A percentile compares a stretch with the other conserved stretches of the same genome.
Conservation (phyloP, 1,139 yeast genomes). For the Sugiyamaella neomexicana region DNA sequence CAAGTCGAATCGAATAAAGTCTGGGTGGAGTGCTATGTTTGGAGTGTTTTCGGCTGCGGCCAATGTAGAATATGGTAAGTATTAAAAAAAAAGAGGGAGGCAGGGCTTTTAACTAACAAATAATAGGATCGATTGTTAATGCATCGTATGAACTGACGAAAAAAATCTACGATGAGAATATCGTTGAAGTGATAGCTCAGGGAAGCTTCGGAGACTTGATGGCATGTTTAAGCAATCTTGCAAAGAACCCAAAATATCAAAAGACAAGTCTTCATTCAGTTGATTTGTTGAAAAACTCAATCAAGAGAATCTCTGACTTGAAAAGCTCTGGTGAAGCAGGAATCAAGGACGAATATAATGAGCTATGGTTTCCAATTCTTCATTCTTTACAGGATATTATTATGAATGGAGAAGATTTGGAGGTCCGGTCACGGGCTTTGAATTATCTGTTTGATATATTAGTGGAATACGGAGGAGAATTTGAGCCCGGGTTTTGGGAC, state of each 20-base stretch:
- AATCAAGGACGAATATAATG: conserved; percentile 22
- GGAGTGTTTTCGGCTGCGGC: conserved; percentile 72
- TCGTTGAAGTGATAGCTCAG: conserved; percentile 65
- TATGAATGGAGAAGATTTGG: conserved; percentile 92
- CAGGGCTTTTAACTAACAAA: conserved; percentile 2
- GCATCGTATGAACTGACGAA: conserved; percentile 65
- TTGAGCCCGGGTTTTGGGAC: conserved; percentile 79
- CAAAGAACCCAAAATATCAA: conserved; percentile 83
- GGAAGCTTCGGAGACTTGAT: conserved; percentile 76
- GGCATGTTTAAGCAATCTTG: conserved; percentile 73
- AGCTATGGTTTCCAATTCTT: conserved; percentile 77
- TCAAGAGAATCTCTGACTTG: conserved; percentile 47
- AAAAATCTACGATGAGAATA: conserved; percentile 61
- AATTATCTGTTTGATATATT: conserved; percentile 78
- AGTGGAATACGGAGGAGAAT: conserved; percentile 74
- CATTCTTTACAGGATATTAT: conserved; percentile 83
- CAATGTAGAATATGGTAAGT: conserved; percentile 43
- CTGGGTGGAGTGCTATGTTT: conserved; percentile 94
- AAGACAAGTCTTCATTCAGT: conserved; percentile 77
- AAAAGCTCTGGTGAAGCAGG: conserved; percentile 26
- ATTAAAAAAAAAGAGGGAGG: neutral
- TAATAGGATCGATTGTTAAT: conserved; percentile 48
- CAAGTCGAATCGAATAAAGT: conserved; percentile 70
- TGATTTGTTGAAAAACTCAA: conserved; percentile 67
- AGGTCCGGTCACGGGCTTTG: conserved; percentile 87